phyloP scores from a whole-genome alignment of 2,329 filamentous ascomycete genomes.

The Claviceps digitariae region DNA sequence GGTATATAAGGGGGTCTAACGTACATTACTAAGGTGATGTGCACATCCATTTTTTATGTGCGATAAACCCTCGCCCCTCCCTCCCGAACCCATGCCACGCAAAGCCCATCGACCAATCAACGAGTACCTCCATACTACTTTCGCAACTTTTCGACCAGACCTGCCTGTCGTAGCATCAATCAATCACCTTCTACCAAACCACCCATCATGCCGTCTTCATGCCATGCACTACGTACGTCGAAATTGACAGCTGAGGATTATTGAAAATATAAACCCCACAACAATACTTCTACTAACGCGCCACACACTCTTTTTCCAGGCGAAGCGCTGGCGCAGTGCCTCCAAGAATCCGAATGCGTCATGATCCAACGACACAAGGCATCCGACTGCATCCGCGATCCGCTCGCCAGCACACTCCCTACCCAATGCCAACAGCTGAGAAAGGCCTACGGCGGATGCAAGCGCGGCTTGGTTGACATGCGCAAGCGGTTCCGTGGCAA shows the following conservation, averaged over 20 bases:
- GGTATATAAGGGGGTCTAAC: too few relatives aligned
- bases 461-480: constrained; percentile 95
- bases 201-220: constrained; percentile 72
- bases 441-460: constrained; percentile 88
- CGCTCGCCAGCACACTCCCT: constrained; percentile 69
- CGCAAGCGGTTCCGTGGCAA: constrained; percentile 95
- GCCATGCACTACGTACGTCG: constrained; percentile 82
- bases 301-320: constrained; percentile 38
- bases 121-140: neutral
- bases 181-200: neutral
- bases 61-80: too few relatives aligned
- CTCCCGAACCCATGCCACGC: neutral
- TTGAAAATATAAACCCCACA: too few relatives aligned
- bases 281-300: neutral
- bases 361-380: constrained; percentile 81
- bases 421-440: constrained; percentile 84
- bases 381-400: constrained; percentile 74
- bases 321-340: constrained; percentile 82
- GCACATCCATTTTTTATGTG: too few relatives aligned
- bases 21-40: too few relatives aligned
- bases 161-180: neutral
- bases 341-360: constrained; percentile 92
- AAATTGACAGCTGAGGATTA: neutral
- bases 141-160: neutral
- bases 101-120: neutral